Percentiles rank a stretch among this genome's conserved stretches.
Evolutionary conservation across 805 yeast species (phyloP).

Genomic region (Candida piceae): DNA sequence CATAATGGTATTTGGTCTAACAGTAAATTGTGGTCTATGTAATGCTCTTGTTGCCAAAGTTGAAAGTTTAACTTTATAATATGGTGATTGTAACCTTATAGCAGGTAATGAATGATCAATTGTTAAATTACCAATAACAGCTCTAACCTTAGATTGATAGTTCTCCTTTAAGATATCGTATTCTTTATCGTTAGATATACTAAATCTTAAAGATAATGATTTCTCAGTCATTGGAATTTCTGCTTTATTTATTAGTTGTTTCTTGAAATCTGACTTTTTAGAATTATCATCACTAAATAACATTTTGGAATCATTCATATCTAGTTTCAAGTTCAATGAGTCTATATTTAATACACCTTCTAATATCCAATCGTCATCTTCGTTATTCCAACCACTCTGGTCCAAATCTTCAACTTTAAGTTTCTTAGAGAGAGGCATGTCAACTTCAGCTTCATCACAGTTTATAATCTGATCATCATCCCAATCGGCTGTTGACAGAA

Average conservation of each 20-base stretch:
- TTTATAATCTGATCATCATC: conserved; percentile 59
- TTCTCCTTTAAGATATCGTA: conserved; percentile 80
- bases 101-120: conserved; percentile 95
- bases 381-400: conserved; percentile 41
- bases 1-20: conserved; percentile 73
- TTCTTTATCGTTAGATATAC: conserved; percentile 82
- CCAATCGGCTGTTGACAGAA: conserved; percentile 76
- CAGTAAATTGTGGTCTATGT: conserved; percentile 73
- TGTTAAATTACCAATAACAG: conserved; percentile 83
- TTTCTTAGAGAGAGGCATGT: conserved; percentile 20
- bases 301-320: conserved; percentile 83
- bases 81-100: conserved; percentile 79
- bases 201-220: conserved; percentile 55
- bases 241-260: conserved; percentile 26
- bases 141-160: conserved; percentile 86
- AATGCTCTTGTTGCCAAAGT: conserved; percentile 66
- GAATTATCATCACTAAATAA: conserved; percentile 50
- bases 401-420: conserved; percentile 29
- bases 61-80: conserved; percentile 71
- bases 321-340: conserved; percentile 44
- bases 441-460: conserved; percentile 31
- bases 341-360: conserved; percentile 51
- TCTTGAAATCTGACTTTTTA: conserved; percentile 9
- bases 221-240: conserved; percentile 50
- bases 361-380: conserved; percentile 68